phyloP scores from a whole-genome alignment of 495 filamentous ascomycete genomes.

The Penicillium cataractarum region DNA sequence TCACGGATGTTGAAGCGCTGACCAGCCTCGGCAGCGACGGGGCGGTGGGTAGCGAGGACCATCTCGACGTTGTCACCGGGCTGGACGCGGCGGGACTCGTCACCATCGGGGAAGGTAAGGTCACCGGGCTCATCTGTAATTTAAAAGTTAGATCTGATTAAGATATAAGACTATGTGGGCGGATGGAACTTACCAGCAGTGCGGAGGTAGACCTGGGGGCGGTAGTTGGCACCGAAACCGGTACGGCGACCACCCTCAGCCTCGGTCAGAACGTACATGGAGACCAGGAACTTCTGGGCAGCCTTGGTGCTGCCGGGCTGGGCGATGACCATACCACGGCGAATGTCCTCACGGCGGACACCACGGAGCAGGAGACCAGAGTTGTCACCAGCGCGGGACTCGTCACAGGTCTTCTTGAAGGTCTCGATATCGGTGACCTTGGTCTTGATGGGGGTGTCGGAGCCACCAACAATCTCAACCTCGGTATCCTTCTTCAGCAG shows the following conservation, averaged over 20 bases:
- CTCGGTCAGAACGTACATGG: constrained; percentile 95
- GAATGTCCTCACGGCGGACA: constrained; percentile 89
- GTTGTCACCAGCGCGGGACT: constrained; percentile 94
- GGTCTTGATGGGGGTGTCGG: constrained; percentile 79
- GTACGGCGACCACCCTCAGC: constrained; percentile 97
- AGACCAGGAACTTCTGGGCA: constrained; percentile 87
- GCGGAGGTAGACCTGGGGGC: constrained; percentile 91
- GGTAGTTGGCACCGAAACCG: constrained; percentile 90
- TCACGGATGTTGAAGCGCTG: constrained; percentile 97
- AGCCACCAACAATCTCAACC: constrained; percentile 89
- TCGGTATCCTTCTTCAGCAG: constrained; percentile 87
- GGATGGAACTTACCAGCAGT: constrained; percentile 69
- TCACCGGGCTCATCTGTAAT: constrained; percentile 72
- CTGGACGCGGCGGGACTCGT: constrained; percentile 80
- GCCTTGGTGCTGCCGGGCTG: constrained; percentile 77
- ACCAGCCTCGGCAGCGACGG: constrained; percentile 83
- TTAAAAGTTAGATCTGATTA: constrained; percentile 13
- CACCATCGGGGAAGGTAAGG: constrained; percentile 81
- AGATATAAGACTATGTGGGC: background rate
- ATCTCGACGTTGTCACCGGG: constrained; percentile 99
- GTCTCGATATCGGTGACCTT: constrained; percentile 99
- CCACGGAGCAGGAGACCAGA: constrained; percentile 96
- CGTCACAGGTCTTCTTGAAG: constrained; percentile 97
- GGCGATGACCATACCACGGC: constrained; percentile 89
- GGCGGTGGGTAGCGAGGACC: constrained; percentile 76